Evolutionary conservation across 345 rosid species (phyloP).

Genomic region (Camelina sativa): DNA sequence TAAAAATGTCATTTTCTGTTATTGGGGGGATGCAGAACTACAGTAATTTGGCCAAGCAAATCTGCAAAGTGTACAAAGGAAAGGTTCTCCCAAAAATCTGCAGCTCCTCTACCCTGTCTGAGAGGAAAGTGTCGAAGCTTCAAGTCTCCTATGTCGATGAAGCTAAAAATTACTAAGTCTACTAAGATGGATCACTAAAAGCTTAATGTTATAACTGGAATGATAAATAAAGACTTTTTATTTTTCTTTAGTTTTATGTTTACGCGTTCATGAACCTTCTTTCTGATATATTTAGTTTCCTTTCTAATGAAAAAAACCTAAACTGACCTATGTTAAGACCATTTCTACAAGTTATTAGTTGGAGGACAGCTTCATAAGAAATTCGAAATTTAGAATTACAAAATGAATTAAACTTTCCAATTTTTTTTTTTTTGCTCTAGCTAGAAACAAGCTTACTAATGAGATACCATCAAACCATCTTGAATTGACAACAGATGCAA

Average conservation of each 20-base stretch:
- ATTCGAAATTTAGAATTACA: too few relatives aligned
- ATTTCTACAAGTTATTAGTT: neutral
- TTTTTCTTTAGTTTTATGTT: neutral
- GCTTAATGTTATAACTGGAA: neutral
- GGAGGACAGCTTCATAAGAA: neutral
- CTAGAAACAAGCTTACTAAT: too few relatives aligned
- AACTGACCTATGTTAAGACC: neutral
- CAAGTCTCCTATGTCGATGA: conserved; percentile 33
- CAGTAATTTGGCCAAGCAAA: neutral
- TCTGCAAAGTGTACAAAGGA: conserved; percentile 34
- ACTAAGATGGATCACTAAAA: neutral
- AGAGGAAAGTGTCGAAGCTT: conserved; percentile 12
- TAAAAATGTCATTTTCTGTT: neutral
- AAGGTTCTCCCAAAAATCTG: too few relatives aligned
- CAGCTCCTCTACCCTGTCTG: too few relatives aligned
- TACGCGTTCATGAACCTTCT: neutral
- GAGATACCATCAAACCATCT: neutral
- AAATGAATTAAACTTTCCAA: too few relatives aligned
- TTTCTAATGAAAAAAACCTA: neutral
- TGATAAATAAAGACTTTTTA: neutral
- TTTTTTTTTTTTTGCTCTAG: too few relatives aligned
- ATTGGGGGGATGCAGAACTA: conserved; percentile 8
- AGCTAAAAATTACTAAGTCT: neutral
- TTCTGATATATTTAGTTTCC: neutral
- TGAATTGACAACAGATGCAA: neutral